Percentiles rank a stretch among this genome's conserved stretches.
These are phyloP conservation scores for Hibiscus syriacus DNA, from an alignment of 345 rosid genomes.

Conservation along the genomic window DNA sequence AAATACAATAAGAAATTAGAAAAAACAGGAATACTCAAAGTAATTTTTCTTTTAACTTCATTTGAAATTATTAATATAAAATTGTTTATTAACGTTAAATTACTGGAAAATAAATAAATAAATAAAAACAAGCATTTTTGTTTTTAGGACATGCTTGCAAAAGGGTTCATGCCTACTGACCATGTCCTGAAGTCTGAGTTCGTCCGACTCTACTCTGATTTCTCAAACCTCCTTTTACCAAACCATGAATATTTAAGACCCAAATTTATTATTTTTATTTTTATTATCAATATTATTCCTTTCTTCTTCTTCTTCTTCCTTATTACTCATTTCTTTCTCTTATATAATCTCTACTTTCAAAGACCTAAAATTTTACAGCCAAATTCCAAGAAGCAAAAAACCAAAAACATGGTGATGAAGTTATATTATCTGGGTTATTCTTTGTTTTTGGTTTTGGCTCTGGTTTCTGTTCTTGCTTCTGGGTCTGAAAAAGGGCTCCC, in stretches of 20 bases:
- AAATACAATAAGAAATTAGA: too few species aligned
- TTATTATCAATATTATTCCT: neutral
- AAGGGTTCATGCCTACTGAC: constrained; percentile 1
- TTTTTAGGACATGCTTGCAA: neutral
- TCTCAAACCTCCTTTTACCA: neutral
- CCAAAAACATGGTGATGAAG: constrained; percentile 27
- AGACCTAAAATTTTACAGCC: neutral
- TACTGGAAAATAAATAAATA: too few species aligned
- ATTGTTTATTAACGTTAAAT: too few species aligned
- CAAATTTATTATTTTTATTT: too few species aligned
- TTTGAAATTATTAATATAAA: too few species aligned
- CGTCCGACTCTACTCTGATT: neutral
- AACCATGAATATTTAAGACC: too few species aligned
- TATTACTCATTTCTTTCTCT: neutral
- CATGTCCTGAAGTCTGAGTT: neutral
- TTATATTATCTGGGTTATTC: constrained; percentile 11
- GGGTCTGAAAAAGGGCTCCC: constrained; percentile 51
- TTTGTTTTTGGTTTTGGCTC: constrained; percentile 28
- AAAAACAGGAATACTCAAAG: too few species aligned
- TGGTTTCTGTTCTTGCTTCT: constrained; percentile 39
- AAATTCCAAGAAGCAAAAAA: neutral
- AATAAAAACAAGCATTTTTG: too few species aligned
- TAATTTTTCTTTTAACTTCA: too few species aligned
- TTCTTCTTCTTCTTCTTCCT: neutral
- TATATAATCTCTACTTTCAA: neutral